These are phyloP conservation scores for Cymbopogon flexuosus DNA, from an alignment of 202 grass and related monocot species.

Conservation along the genomic window DNA sequence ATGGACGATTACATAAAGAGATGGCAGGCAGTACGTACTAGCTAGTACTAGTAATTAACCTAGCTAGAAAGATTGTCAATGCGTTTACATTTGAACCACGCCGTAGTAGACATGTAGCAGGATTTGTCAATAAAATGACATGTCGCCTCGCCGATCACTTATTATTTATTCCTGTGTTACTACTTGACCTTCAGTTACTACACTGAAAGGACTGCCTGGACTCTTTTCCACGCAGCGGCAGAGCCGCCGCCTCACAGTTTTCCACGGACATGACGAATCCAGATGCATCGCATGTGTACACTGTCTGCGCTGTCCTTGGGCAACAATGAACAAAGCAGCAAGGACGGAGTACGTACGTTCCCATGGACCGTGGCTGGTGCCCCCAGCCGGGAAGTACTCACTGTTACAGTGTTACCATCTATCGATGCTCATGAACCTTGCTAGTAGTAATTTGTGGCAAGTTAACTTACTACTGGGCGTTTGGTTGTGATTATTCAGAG, in stretches of 20 bases:
- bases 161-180: background rate
- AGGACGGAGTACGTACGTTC: too few relatives aligned
- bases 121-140: background rate
- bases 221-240: too few relatives aligned
- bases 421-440: too few relatives aligned
- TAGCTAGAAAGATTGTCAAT: background rate
- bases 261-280: background rate
- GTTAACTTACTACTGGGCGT: too few relatives aligned
- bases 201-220: too few relatives aligned
- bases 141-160: background rate
- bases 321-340: background rate
- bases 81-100: constrained; percentile 18
- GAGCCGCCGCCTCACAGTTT: background rate
- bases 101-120: background rate
- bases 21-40: background rate
- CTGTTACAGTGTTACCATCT: too few relatives aligned
- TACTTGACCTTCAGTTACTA: background rate
- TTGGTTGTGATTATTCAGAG: too few relatives aligned
- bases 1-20: background rate
- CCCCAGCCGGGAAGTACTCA: too few relatives aligned
- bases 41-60: background rate
- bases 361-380: too few relatives aligned
- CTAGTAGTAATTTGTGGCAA: too few relatives aligned
- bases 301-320: background rate
- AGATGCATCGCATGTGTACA: background rate